phyloP scores from a whole-genome alignment of 805 yeast species.

The Saturnispora sekii region DNA sequence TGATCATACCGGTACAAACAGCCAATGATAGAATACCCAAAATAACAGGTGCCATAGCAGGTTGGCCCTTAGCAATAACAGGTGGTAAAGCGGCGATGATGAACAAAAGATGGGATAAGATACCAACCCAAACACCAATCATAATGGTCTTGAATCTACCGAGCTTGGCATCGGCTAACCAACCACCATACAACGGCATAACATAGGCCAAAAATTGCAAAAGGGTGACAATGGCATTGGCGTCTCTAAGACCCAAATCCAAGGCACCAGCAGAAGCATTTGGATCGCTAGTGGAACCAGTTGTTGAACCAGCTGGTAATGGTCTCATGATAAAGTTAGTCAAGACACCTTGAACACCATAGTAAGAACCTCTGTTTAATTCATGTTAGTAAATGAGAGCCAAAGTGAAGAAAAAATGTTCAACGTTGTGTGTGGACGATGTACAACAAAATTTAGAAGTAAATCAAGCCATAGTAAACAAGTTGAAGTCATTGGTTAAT shows the following conservation, averaged over 20 bases:
- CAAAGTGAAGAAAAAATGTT: too few relatives aligned
- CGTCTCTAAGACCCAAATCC: slow-evolving; percentile 34
- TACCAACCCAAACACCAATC: slow-evolving; percentile 40
- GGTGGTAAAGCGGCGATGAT: slow-evolving; percentile 41
- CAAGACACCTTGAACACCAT: slow-evolving; percentile 37
- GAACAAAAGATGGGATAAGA: slow-evolving; percentile 37
- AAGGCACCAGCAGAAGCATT: slow-evolving; percentile 39
- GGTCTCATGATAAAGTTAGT: slow-evolving; percentile 44
- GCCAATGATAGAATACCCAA: slow-evolving; percentile 33
- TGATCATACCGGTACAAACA: slow-evolving; percentile 44
- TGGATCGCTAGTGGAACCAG: slow-evolving; percentile 30
- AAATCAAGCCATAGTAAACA: too few relatives aligned
- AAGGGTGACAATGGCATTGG: slow-evolving; percentile 39
- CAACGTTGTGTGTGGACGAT: too few relatives aligned
- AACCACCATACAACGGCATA: slow-evolving; percentile 44
- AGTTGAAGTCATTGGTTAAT: too few relatives aligned
- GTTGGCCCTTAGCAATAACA: slow-evolving; percentile 30
- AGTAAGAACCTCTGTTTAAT: slow-evolving; percentile 38
- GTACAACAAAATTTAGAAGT: too few relatives aligned
- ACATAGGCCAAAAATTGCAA: slow-evolving; percentile 40
- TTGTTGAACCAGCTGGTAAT: slow-evolving; percentile 39
- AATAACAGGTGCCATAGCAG: slow-evolving; percentile 32
- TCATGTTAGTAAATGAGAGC: too few relatives aligned
- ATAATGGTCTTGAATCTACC: slow-evolving; percentile 42
- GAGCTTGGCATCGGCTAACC: slow-evolving; percentile 37